Conservation (phyloP, 1,284 basidiomycete genomes). For the Boletus semigastroideus region DNA sequence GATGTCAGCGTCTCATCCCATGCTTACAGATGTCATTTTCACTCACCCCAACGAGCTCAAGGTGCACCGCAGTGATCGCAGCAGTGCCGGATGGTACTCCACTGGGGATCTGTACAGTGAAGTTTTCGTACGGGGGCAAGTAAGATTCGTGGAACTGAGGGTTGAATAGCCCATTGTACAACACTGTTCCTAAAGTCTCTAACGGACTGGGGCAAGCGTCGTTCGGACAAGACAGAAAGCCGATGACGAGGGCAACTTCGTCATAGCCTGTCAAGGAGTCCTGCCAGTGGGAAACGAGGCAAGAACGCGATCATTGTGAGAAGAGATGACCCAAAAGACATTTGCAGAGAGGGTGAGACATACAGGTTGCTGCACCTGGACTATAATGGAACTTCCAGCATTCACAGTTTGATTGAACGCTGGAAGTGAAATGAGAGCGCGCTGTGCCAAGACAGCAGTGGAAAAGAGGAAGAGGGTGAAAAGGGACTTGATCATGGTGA, state of each 20-base stretch:
- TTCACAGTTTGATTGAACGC: slow-evolving; percentile 5
- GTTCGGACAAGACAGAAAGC: slow-evolving; percentile 27
- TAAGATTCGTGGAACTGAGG: slow-evolving; percentile 17
- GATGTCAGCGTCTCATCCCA: background rate
- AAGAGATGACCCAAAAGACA: background rate
- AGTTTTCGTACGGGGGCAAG: slow-evolving; percentile 29
- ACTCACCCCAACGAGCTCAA: slow-evolving; percentile 27
- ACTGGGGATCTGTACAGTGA: slow-evolving; percentile 24
- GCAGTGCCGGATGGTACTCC: slow-evolving; percentile 12
- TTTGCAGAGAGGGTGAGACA: slow-evolving; percentile 3
- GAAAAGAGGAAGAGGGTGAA: slow-evolving; percentile 11
- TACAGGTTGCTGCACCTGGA: slow-evolving; percentile 29
- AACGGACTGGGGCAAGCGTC: slow-evolving; percentile 16
- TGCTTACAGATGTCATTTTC: background rate
- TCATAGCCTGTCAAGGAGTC: slow-evolving; percentile 25
- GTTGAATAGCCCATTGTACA: slow-evolving; percentile 28
- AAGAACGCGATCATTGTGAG: background rate
- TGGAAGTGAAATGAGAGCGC: slow-evolving; percentile 16
- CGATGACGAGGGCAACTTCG: slow-evolving; percentile 32
- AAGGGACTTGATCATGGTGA: slow-evolving; percentile 15
- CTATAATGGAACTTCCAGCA: slow-evolving; percentile 17
- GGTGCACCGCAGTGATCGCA: slow-evolving; percentile 22
- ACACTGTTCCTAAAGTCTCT: slow-evolving; percentile 21
- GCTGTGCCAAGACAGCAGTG: slow-evolving; percentile 23
- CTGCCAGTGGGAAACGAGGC: slow-evolving; percentile 8